A percentile compares a stretch with the other conserved stretches of the same genome.
These are phyloP conservation scores for Lactarius quietus DNA, from an alignment of 768 basidiomycete genomes.

Conservation along the genomic window DNA sequence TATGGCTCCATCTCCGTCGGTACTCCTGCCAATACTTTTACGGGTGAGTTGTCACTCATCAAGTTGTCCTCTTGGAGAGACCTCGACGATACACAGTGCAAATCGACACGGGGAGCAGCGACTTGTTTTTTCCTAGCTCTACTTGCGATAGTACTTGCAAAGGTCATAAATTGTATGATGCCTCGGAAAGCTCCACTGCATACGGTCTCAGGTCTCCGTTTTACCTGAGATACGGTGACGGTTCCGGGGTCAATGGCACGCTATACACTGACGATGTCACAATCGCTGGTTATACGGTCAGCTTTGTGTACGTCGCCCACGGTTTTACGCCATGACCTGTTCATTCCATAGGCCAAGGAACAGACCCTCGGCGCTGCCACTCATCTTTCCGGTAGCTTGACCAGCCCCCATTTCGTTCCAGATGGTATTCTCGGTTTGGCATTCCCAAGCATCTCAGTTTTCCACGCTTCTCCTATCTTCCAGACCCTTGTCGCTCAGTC, in stretches of 20 bases:
- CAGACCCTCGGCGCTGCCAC: slow-evolving; percentile 46
- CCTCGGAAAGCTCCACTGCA: slow-evolving; percentile 23
- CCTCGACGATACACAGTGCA: slow-evolving; percentile 29
- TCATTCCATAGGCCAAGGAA: slow-evolving; percentile 23
- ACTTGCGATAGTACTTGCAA: slow-evolving; percentile 33
- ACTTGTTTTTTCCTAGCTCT: slow-evolving; percentile 36
- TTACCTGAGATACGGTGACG: slow-evolving; percentile 38
- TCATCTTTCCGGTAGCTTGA: slow-evolving; percentile 32
- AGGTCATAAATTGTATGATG: slow-evolving; percentile 5
- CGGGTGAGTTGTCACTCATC: neutral
- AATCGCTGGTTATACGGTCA: neutral
- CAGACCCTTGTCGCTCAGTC: slow-evolving; percentile 42
- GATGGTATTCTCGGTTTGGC: slow-evolving; percentile 46
- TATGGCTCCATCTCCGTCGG: slow-evolving; percentile 15
- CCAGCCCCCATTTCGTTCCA: slow-evolving; percentile 27
- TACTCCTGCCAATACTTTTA: slow-evolving; percentile 12
- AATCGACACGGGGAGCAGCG: slow-evolving; percentile 36
- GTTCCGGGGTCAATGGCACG: slow-evolving; percentile 38
- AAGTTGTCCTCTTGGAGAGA: neutral
- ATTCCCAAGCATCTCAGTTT: slow-evolving; percentile 29
- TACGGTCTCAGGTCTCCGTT: slow-evolving; percentile 30
- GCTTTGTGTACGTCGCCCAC: slow-evolving; percentile 22
- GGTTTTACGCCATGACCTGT: neutral
- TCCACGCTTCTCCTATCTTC: slow-evolving; percentile 29
- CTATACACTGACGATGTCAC: slow-evolving; percentile 39